Conservation (phyloP, 495 filamentous ascomycete species). For the Tetracladium setigerum region DNA sequence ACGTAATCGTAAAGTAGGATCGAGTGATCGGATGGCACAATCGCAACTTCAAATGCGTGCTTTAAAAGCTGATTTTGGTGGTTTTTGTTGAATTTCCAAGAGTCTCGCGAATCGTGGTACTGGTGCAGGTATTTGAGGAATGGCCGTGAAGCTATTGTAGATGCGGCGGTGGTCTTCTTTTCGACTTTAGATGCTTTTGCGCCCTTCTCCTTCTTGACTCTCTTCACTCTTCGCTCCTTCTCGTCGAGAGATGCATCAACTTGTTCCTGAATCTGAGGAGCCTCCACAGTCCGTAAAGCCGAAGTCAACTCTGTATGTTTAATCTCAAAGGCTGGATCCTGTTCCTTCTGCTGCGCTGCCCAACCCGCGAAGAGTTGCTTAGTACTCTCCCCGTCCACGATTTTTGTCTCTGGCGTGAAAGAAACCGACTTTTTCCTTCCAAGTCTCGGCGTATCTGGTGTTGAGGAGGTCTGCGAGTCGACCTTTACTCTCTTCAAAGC, state of each 20-base stretch:
- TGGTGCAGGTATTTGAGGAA: conserved; percentile 65
- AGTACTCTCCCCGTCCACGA: conserved; percentile 44
- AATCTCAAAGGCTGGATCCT: conserved; percentile 18
- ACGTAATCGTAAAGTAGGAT: conserved; percentile 61
- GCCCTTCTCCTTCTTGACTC: conserved; percentile 15
- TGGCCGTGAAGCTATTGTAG: conserved; percentile 35
- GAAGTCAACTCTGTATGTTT: conserved; percentile 2
- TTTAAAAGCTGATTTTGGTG: conserved; percentile 77
- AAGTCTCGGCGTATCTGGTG: conserved; percentile 14
- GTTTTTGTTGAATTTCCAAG: conserved; percentile 93
- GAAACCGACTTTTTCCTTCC: conserved; percentile 62
- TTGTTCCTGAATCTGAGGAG: conserved; percentile 14
- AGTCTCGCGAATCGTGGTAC: conserved; percentile 55
- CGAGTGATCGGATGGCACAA: conserved; percentile 58
- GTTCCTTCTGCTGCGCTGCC: conserved; percentile 28
- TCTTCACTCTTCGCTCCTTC: conserved; percentile 16
- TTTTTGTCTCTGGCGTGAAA: conserved; percentile 66
- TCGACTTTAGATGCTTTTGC: conserved; percentile 26
- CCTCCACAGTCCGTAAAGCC: conserved; percentile 12
- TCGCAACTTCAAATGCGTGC: conserved; percentile 61
- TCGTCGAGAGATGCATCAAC: conserved; percentile 13
- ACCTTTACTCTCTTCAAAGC: conserved; percentile 24
- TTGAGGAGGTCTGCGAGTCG: not conserved
- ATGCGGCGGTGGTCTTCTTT: conserved; percentile 24
- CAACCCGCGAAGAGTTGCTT: conserved; percentile 38